Evolutionary conservation across 306 rosid genomes (phyloP), one percentile per base, ranked within the genome.

Genomic region (Quercus suber): DNA sequence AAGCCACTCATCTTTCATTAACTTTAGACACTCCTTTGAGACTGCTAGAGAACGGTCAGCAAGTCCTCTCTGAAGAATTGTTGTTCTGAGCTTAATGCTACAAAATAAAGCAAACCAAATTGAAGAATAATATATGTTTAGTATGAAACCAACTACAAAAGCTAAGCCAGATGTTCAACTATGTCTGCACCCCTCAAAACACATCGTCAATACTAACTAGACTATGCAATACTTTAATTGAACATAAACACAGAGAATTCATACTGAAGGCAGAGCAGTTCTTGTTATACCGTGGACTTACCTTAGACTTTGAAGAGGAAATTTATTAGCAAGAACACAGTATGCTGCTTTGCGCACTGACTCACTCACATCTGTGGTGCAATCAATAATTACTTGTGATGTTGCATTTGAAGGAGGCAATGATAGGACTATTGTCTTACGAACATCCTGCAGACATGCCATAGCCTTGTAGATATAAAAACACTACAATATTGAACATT

Each of bases 241-340:
- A 30, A 64, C 18, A 9, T 4, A 71, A 70, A 31, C 58, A 45
- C 41, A 63, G 2, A 51, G 4, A 51, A 69, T 63, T 55, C n/a
- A 63, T 75, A 76, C 73, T 0, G 43, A 37, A 52, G 23, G 45
- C 17, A 35, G 51, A 52, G 27, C 67, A 65, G 45, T 41, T 41
- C 45, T 37, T 8, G 45, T 41, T 45, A 69, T 23, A 27, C 28
- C 9, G 21, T 31, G 23, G 12, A 45, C 61, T 86, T 89, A 94
- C 99, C 99, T 93, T 28, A 93, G 93, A 87, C 97, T 95, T 82
- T 95, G 99, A 87, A 95, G 92, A 72, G 99, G 99, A 87, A 95
- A 95, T 82, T 95, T 95, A 78, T 83, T 89, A 25, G 97, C 98
- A 51, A 95, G 87, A 79, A 95, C 96, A 80, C 85, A 84, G 85